Percentiles rank a stretch among this genome's conserved stretches.
phyloP scores from a whole-genome alignment of 169 alveolate species.

The Blepharisma undulans region DNA sequence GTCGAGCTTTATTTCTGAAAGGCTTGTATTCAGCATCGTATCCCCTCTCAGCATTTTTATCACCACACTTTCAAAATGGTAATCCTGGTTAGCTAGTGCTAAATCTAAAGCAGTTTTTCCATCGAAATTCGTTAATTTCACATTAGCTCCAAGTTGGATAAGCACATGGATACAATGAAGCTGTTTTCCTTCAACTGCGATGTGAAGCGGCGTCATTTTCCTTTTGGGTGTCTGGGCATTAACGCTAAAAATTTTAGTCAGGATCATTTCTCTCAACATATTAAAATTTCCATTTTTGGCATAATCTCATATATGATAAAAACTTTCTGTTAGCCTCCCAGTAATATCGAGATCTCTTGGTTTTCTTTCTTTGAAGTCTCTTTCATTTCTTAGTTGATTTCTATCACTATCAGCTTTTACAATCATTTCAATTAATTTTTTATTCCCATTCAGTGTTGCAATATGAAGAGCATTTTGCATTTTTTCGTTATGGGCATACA shows the following conservation, averaged over 20 bases:
- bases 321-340: neutral
- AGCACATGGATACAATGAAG: neutral
- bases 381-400: constrained; percentile 35
- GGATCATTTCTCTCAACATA: neutral
- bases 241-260: neutral
- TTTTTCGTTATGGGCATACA: constrained; percentile 40
- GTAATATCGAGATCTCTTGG: constrained; percentile 45
- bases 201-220: constrained; percentile 21
- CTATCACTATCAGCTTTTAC: constrained; percentile 44
- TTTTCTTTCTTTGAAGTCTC: constrained; percentile 38
- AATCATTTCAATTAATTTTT: constrained; percentile 42
- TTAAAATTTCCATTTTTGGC: constrained; percentile 32
- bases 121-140: neutral
- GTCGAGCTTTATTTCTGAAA: neutral
- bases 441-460: constrained; percentile 42
- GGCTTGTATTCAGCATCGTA: neutral
- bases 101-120: constrained; percentile 33
- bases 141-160: constrained; percentile 30
- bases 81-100: neutral
- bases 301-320: constrained; percentile 18
- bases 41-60: neutral
- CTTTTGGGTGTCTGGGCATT: neutral
- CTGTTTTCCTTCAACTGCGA: neutral
- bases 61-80: neutral
- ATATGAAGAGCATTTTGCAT: constrained; percentile 54